phyloP scores from a whole-genome alignment of 305 asterid genomes.

The Fraxinus paxiana region DNA sequence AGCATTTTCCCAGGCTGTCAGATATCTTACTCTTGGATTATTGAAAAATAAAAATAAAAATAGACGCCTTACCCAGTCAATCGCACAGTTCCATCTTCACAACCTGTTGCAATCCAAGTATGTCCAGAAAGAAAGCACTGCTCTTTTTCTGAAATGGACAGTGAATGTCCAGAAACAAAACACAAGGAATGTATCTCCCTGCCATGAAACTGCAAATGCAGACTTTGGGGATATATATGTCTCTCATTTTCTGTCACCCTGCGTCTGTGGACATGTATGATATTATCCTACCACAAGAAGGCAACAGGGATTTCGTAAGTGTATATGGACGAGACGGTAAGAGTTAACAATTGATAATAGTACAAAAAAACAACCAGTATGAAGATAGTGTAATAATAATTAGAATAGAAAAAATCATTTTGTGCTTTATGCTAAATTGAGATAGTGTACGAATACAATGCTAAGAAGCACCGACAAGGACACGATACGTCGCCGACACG shows the following conservation, averaged over 20 bases:
- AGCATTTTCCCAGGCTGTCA: constrained; percentile 11
- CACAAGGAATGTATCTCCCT: constrained; percentile 86
- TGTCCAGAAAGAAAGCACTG: constrained; percentile 33
- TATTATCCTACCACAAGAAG: constrained; percentile 59
- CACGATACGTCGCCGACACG: too few species aligned
- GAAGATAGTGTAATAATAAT: neutral
- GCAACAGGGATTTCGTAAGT: constrained; percentile 13
- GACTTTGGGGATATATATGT: constrained; percentile 65
- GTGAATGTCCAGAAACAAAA: constrained; percentile 45
- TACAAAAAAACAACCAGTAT: neutral
- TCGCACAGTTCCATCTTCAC: constrained; percentile 97
- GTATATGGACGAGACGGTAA: neutral
- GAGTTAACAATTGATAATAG: neutral
- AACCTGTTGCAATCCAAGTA: constrained; percentile 83
- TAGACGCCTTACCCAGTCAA: constrained; percentile 57
- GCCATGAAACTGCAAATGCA: constrained; percentile 92
- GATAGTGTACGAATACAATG: neutral
- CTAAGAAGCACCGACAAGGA: too few species aligned
- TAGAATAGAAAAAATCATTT: neutral
- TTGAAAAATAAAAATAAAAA: constrained; percentile 6
- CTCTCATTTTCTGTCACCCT: constrained; percentile 55
- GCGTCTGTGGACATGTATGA: constrained; percentile 58
- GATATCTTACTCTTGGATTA: neutral
- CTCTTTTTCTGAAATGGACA: constrained; percentile 36
- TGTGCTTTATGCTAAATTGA: neutral